Evolutionary conservation across 1,284 basidiomycete genomes (phyloP), one percentile per base, ranked within the genome.

Genomic region (Lignosus rhinocerotis): DNA sequence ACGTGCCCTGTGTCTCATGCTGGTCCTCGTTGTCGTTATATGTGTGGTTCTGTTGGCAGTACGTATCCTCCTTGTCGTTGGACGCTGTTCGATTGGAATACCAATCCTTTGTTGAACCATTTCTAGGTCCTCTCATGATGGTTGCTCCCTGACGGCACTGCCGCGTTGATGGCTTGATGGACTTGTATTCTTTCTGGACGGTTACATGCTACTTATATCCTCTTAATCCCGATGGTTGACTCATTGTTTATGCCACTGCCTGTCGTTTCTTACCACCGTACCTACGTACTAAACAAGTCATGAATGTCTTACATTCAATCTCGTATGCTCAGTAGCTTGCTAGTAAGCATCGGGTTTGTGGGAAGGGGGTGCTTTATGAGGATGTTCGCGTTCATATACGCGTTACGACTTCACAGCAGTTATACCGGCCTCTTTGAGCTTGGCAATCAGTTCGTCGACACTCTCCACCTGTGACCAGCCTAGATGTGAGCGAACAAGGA

Each of bases 1-100:
- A 41, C 80, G 96, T 21, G 94, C 94, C 58, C 87, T 93, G 3
- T 98, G 95, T 73, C 78, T 99, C 53, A 86, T 96, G 80, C 74
- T 99, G 21, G 85, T 99, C 41, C 78, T 98, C 38, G 87, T 90
- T 33, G 78, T 98, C 60, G 96, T 99, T 14, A 82, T 92, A 25
- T 85, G 86, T n/a, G 79, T 99, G 60, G 94, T 99, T 19, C 78
- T 99, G 33, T 76, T 99, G 39, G 96, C 96, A 67, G 94, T 98
- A 70, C 79, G 91, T 84, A 64, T 71, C 32, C 61, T 68, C 30
- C 49, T 70, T 50, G 45, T 66, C 36, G 57, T 70, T 19, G 67
- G 64, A n/a, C 66, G 67, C 43, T 69, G 68, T 58, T 62, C 66
- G 19, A 61, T 61, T 32, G 68, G 69, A 43, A 62, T 70, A 60